Conservation (phyloP, 139 green algal species). For the Asterochloris sp. region DNA sequence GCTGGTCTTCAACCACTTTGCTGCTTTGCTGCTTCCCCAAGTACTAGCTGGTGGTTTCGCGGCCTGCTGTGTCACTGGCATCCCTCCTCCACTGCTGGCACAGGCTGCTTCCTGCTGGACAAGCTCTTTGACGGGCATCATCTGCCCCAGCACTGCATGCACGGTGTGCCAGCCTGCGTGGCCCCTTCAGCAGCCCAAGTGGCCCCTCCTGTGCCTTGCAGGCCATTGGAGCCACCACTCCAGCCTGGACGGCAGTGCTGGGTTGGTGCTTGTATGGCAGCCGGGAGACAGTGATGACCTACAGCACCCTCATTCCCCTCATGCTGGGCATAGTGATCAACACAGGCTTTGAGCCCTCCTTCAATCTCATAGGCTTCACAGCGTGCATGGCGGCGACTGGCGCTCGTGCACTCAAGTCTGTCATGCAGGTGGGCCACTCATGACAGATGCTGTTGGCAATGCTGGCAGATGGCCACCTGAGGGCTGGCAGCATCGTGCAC, state of each 20-base stretch:
- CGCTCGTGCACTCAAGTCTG: conserved; percentile 70
- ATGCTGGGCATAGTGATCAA: conserved; percentile 79
- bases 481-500: neutral
- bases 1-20: too few relatives aligned
- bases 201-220: conserved; percentile 39
- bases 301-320: conserved; percentile 86
- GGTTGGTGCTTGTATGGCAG: conserved; percentile 51
- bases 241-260: conserved; percentile 91
- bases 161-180: too few relatives aligned
- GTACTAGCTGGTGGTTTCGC: too few relatives aligned
- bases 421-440: conserved; percentile 63
- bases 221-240: conserved; percentile 90
- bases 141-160: too few relatives aligned
- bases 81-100: too few relatives aligned
- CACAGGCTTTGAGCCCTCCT: conserved; percentile 78
- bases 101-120: too few relatives aligned
- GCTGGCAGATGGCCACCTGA: neutral
- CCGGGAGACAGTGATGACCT: conserved; percentile 62
- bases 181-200: neutral
- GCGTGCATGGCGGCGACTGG: conserved; percentile 71
- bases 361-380: conserved; percentile 85
- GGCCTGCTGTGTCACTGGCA: too few relatives aligned
- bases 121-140: too few relatives aligned
- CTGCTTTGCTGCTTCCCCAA: too few relatives aligned
- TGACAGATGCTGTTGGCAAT: neutral